Evolutionary conservation across 1,284 basidiomycete species (phyloP), one percentile per base, ranked within the genome.

Genomic region (Exsudoporus floridanus): DNA sequence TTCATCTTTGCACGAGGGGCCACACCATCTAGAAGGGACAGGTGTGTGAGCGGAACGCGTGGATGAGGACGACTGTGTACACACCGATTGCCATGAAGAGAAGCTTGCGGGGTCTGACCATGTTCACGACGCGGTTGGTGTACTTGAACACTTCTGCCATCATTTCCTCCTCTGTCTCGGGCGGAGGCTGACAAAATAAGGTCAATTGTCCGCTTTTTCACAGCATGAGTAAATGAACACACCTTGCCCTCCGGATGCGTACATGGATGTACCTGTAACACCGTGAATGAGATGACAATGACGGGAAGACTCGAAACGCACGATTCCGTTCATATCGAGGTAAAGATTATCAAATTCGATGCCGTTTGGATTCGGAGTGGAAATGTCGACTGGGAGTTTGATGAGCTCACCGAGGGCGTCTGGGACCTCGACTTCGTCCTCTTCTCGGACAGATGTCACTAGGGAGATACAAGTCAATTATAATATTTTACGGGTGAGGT

Each of bases 1-100:
- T 98, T 98, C 96, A 99, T 99, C 77, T 99, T 99, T 31, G 96
- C 96, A 62, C 96, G 87, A 21, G 96, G 96, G 10, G 96, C 96
- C 34, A 99, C 97, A 55, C 96, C 97, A 69, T 99, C 93, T 94
- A 56, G 18, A 39, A 52, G 36, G 35, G 40, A 46, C 39, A 34
- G 38, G 19, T 47, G 23, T 42, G 31, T 50, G 40, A 55, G 21
- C 6, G 40, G 46, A 16, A 14, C 45, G 31, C 1, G 30, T 18
- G 39, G 16, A 25, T 42, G 33, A 46, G 51, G 34, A 53, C 5
- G 21, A 10, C 12, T 41, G 23, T 63, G 46, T 12, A 67, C 79
- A 57, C 52, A 92, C 92, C 95, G 63, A 99, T 98, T 47, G 96
- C 96, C 92, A 99, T 97, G 78, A 98, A 94, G 43, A 99, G 79